phyloP scores from a whole-genome alignment of 768 basidiomycete species.

The Amanita rubescens region DNA sequence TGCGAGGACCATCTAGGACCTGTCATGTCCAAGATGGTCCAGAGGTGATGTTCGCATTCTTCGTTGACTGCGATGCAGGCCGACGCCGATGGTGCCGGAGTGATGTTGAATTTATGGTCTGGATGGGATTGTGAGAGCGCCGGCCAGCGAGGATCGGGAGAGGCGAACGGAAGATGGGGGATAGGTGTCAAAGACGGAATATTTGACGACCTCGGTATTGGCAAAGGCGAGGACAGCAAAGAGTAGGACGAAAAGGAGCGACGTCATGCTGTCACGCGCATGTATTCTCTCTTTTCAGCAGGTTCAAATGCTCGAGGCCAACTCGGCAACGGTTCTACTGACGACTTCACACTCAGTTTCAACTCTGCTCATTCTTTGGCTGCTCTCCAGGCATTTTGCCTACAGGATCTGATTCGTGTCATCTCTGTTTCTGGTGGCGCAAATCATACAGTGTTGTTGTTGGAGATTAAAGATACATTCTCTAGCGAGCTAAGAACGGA shows the following conservation, averaged over 20 bases:
- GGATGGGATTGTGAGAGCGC: background rate
- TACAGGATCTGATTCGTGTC: constrained; percentile 25
- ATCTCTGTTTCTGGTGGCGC: constrained; percentile 59
- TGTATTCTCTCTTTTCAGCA: constrained; percentile 25
- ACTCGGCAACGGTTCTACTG: constrained; percentile 35
- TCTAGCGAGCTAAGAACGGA: constrained; percentile 17
- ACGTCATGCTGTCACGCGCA: constrained; percentile 4
- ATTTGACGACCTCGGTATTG: constrained; percentile 65
- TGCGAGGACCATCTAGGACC: constrained; percentile 31
- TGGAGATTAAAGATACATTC: constrained; percentile 24
- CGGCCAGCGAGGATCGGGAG: constrained; percentile 22
- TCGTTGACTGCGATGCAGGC: background rate
- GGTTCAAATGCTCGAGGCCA: constrained; percentile 52
- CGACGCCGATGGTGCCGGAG: background rate
- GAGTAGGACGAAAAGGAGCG: constrained; percentile 6
- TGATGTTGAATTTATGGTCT: constrained; percentile 2
- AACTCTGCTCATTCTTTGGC: constrained; percentile 30
- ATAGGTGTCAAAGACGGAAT: constrained; percentile 27
- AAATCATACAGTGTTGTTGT: constrained; percentile 70
- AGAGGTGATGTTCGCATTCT: constrained; percentile 36
- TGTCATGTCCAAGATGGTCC: constrained; percentile 41
- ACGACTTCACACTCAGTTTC: constrained; percentile 40
- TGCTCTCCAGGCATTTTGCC: constrained; percentile 24
- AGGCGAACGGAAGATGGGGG: constrained; percentile 14
- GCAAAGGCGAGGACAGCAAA: constrained; percentile 24